Base-by-base conservation (phyloP, 148 eudicot species). In the Vaccinium corymbosum region DNA sequence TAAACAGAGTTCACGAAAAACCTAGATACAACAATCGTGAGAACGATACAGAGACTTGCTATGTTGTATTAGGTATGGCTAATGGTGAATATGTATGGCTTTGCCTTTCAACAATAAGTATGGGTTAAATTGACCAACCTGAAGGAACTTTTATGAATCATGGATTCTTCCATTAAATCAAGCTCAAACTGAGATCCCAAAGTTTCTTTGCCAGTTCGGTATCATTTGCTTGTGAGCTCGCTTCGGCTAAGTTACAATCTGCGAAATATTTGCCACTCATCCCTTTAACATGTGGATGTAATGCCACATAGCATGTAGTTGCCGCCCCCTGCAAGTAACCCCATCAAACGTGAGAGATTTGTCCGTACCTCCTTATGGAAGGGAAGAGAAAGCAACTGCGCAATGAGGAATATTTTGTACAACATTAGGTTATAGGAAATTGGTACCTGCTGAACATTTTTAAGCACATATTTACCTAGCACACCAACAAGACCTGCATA, bases 231-330 rank as follows among this genome's bases (percentile, higher is more conserved):
- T 81, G 85, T 27, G 82, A 38, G 86, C 86, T 89, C 20, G 92
- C 83, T 83, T 90, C 82, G 19, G 89, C 90, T 86, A 90, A 1
- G 82, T 90, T 87, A 83, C 93, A 86, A 83, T 93, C 93, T 6
- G 80, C 84, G 78, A 88, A 93, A 84, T 93, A 94, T 86, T 80
- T 87, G 27, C 98, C 98, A 10, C 84, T 88, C 71, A 84, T 76
- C 61, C 93, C 94, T 86, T 90, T 85, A 51, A 92, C 87, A 2
- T 88, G 79, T 0, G 98, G 93, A 84, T 93, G 94, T 86, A 94
- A 83, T 70, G 95, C 98, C 53, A 92, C 92, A 80, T 93, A 94
- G 88, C 98, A 94, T 66, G 92, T 94, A 52, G 95, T 94, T 81
- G 95, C 93, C 20, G 93, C 94, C 66, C 98, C 95, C 95, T 93